Conservation (phyloP, 2,329 filamentous ascomycete species). For the Neonectria hederae region DNA sequence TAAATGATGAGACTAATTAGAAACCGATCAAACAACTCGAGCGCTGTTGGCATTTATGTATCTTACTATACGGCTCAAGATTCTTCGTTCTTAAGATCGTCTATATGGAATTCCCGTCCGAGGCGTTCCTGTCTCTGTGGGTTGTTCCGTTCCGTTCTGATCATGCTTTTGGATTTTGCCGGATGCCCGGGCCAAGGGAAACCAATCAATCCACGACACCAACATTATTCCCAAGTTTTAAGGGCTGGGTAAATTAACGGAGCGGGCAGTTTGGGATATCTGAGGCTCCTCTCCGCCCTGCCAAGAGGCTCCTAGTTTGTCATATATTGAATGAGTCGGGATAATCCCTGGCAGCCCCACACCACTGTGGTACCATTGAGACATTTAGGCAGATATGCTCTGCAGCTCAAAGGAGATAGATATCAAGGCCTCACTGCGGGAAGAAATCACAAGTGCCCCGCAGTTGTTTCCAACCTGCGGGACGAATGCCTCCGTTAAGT, state of each 20-base stretch:
- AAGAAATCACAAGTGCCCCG: not conserved
- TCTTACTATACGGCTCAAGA: not conserved
- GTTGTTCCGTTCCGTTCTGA: not conserved
- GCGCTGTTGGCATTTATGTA: not conserved
- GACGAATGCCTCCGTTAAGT: not conserved
- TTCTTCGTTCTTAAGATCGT: too few relatives aligned
- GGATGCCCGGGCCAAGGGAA: not conserved
- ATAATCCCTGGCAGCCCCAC: not conserved
- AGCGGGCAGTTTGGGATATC: too few relatives aligned
- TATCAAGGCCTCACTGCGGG: too few relatives aligned
- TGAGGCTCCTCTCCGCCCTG: not conserved
- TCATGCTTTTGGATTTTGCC: not conserved
- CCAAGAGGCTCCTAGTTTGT: not conserved
- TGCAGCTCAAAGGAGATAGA: not conserved
- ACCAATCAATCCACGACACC: not conserved
- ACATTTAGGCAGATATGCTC: not conserved
- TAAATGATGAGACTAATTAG: too few relatives aligned
- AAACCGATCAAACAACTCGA: not conserved
- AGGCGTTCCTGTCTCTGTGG: not conserved
- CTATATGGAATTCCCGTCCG: too few relatives aligned
- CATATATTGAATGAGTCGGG: not conserved
- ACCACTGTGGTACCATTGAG: not conserved
- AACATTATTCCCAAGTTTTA: not conserved
- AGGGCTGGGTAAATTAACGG: not conserved
- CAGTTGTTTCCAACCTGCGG: not conserved